A percentile compares a stretch with the other conserved stretches of the same genome.
Evolutionary conservation across 2,329 filamentous ascomycete genomes (phyloP).

Genomic region (Dactylellina haptotyla): DNA sequence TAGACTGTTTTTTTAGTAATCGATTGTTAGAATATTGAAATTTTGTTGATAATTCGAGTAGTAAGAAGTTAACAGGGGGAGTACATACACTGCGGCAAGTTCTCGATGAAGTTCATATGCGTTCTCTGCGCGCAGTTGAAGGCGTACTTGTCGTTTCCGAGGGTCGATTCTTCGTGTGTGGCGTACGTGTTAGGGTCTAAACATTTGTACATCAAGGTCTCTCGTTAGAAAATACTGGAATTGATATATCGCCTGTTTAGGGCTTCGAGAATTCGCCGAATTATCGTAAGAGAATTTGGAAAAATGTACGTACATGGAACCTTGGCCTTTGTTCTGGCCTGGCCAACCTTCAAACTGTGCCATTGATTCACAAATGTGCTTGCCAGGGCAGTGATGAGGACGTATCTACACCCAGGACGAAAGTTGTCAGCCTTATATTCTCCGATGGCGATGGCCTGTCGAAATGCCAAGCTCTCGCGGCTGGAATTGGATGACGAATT

Average conservation of each 20-base stretch:
- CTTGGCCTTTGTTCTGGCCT: slow-evolving; percentile 67
- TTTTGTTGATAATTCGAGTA: not conserved
- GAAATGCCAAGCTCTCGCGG: too few relatives aligned
- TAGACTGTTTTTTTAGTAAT: slow-evolving; percentile 59
- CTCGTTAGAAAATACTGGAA: not conserved
- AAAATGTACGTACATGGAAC: slow-evolving; percentile 64
- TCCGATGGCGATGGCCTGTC: not conserved
- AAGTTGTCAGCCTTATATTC: slow-evolving; percentile 1
- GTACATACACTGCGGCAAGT: slow-evolving; percentile 62
- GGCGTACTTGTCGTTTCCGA: slow-evolving; percentile 67
- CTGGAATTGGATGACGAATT: not conserved
- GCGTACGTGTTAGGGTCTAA: slow-evolving; percentile 68
- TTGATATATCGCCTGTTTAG: too few relatives aligned
- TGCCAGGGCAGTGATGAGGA: slow-evolving; percentile 69
- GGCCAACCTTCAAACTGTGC: slow-evolving; percentile 66
- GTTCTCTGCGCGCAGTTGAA: slow-evolving; percentile 75
- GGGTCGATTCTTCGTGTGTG: slow-evolving; percentile 66
- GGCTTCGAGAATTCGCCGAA: too few relatives aligned
- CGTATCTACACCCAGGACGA: slow-evolving; percentile 66
- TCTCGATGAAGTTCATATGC: slow-evolving; percentile 73
- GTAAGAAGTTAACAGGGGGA: not conserved
- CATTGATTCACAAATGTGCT: slow-evolving; percentile 70
- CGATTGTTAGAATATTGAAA: slow-evolving; percentile 58
- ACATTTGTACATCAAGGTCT: slow-evolving; percentile 61
- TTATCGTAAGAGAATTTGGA: not conserved